These are phyloP conservation scores for Tetrastigma voinierianum DNA, from an alignment of 164 flowering plant genomes.

Conservation along the genomic window DNA sequence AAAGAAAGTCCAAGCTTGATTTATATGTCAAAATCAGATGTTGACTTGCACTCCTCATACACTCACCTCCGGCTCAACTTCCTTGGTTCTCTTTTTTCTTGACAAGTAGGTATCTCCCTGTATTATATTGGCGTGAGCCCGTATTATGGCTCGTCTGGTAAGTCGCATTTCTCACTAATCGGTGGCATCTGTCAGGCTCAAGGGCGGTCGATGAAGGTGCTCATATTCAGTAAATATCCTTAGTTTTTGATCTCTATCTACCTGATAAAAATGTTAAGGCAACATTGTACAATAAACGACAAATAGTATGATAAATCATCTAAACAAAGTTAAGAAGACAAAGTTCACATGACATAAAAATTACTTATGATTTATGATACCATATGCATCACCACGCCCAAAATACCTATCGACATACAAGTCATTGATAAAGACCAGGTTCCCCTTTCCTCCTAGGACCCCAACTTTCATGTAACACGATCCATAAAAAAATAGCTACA, in stretches of 20 bases:
- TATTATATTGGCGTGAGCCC: no score
- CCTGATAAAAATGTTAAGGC: conserved; percentile 23
- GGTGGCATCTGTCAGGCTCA: conserved; percentile 75
- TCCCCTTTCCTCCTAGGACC: no score
- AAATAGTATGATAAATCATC: not conserved
- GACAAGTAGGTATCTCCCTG: conserved; percentile 24
- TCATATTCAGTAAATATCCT: conserved; percentile 76
- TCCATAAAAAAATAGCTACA: no score
- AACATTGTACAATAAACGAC: not conserved
- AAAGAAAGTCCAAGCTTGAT: no score
- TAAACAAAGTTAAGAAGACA: no score
- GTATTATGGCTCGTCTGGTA: conserved; percentile 76
- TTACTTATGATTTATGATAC: no score
- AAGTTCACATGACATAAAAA: no score
- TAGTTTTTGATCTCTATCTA: conserved; percentile 86
- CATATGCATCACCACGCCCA: no score
- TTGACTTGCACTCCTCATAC: conserved; percentile 9
- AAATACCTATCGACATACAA: no score
- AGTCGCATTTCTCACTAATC: conserved; percentile 82
- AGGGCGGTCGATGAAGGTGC: conserved; percentile 82
- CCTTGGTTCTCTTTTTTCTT: conserved; percentile 38
- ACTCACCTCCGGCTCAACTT: conserved; percentile 21
- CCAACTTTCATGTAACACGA: no score
- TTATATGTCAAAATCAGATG: no score
- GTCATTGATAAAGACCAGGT: no score